phyloP scores from a whole-genome alignment of 306 rosid genomes.

The Fragaria nilgerrensis region DNA sequence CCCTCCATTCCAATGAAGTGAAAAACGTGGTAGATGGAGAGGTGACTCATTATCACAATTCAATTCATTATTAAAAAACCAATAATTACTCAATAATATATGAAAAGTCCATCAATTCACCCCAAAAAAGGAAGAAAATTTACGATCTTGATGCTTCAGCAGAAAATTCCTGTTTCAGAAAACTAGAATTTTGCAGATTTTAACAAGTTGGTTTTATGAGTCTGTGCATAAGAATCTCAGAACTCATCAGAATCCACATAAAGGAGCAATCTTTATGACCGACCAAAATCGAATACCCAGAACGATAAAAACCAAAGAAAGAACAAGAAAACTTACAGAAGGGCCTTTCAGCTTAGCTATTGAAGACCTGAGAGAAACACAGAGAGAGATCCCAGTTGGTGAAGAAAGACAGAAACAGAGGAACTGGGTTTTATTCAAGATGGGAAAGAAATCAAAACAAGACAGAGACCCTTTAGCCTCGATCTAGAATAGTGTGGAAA shows the following conservation, averaged over 20 bases:
- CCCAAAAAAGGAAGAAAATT: background rate
- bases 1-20: constrained; percentile 20
- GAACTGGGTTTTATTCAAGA: background rate
- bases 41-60: background rate
- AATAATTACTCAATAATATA: constrained; percentile 16
- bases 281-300: constrained; percentile 10
- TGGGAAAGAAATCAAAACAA: background rate
- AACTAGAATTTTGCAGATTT: background rate
- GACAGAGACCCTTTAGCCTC: background rate
- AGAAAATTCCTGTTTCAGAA: constrained; percentile 3
- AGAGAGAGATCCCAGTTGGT: constrained; percentile 4
- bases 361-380: constrained; percentile 1
- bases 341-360: constrained; percentile 5
- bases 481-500: background rate
- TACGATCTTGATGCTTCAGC: background rate
- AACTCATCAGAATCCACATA: constrained; percentile 1
- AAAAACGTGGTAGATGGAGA: constrained; percentile 13
- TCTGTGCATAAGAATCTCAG: background rate
- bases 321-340: background rate
- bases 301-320: background rate
- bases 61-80: background rate
- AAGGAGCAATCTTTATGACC: constrained; percentile 4
- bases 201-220: background rate
- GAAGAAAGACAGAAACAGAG: background rate
- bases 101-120: background rate